These are phyloP conservation scores for Capsella bursapastoris DNA, from an alignment of 345 rosid genomes.

Conservation along the genomic window DNA sequence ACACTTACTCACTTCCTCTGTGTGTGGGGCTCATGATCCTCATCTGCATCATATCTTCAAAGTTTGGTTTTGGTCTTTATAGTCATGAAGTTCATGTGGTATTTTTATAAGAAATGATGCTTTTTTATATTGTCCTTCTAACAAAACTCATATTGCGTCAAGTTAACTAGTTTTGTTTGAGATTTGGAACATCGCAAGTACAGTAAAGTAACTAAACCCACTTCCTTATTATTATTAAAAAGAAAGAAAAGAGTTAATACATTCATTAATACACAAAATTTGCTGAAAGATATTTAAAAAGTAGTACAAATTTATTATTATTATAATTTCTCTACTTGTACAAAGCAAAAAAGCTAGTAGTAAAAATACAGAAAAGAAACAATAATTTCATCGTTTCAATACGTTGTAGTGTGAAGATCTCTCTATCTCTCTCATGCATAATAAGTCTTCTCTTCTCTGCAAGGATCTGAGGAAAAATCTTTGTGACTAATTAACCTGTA, in stretches of 20 bases:
- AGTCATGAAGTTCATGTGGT: background rate
- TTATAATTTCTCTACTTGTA: slow-evolving; percentile 22
- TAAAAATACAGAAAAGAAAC: slow-evolving; percentile 3
- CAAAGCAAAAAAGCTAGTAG: slow-evolving; percentile 5
- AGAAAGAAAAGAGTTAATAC: background rate
- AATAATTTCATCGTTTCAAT: slow-evolving; percentile 9
- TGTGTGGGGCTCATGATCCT: background rate
- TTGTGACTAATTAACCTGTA: background rate
- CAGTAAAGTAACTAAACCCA: background rate
- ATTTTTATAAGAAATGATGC: background rate
- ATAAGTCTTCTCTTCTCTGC: slow-evolving; percentile 11
- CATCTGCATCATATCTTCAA: background rate
- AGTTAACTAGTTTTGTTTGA: background rate
- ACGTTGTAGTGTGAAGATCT: slow-evolving; percentile 33
- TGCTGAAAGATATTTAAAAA: slow-evolving; percentile 13
- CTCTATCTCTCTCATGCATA: slow-evolving; percentile 26
- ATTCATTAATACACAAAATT: slow-evolving; percentile 18
- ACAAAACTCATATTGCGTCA: background rate
- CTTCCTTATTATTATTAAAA: background rate
- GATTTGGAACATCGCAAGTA: background rate
- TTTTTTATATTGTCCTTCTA: slow-evolving; percentile 2
- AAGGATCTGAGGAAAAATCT: slow-evolving; percentile 14
- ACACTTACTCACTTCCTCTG: background rate
- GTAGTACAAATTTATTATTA: slow-evolving; percentile 27
- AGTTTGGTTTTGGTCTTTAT: background rate